Evolutionary conservation across 73 alveolate species (phyloP), one percentile per base, ranked within the genome.

Genomic region (Symbiodinium natans): DNA sequence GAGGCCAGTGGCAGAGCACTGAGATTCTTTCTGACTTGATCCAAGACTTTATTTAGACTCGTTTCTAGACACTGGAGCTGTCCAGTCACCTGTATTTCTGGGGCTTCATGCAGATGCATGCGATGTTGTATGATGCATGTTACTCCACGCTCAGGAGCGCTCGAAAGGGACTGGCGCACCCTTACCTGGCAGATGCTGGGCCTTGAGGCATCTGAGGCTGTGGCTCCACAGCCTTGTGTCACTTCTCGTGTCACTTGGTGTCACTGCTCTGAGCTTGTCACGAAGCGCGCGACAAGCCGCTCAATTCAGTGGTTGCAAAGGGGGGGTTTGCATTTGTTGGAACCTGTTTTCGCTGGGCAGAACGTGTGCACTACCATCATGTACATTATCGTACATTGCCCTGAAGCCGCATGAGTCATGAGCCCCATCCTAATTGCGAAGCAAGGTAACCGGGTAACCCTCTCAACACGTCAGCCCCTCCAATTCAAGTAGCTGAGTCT

Each of bases 161-260:
- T 8, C 95, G 95, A 7, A 88, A 68, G 43, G 95, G 95, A 17
- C 80, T 88, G 73, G 82, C 59, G 43, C 95, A 88, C 75, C 95
- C 95, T 3, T 88, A 88, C 86, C 80, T 88, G 52, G 56, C 73
- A 29, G 95, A 88, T 27, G 71, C 36, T 17, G 80, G 33, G 80
- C 80, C 80, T 29, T 52, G 23, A 52, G 15, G 71, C 71, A 52
- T 52, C 71, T 4, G 25, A 52, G n/a, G n/a, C n/a, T n/a, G n/a
- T n/a, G n/a, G n/a, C n/a, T n/a, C n/a, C n/a, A n/a, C n/a, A n/a
- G n/a, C n/a, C n/a, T n/a, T n/a, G n/a, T n/a, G n/a, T n/a, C n/a
- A n/a, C n/a, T n/a, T n/a, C n/a, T n/a, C n/a, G n/a, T n/a, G n/a
- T n/a, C n/a, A n/a, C n/a, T n/a, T n/a, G n/a, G n/a, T n/a, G n/a